Conservation (phyloP, 1,284 basidiomycete genomes). For the Neolentinus lepideus region DNA sequence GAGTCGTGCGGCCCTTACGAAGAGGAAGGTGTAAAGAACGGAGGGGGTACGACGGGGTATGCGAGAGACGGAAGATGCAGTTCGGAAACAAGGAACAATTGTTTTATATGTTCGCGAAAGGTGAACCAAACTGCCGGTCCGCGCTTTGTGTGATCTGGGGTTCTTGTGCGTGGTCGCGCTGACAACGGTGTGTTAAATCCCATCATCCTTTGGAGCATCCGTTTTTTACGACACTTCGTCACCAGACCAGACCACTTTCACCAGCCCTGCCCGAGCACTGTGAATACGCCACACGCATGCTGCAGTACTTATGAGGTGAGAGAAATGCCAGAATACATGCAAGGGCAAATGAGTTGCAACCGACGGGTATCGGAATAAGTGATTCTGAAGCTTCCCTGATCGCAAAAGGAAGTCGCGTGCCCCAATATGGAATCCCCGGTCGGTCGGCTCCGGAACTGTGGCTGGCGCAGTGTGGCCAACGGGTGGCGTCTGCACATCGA, state of each 20-base stretch:
- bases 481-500: no score
- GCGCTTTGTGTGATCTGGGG: background rate
- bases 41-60: background rate
- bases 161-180: background rate
- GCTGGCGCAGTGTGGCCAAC: no score
- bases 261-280: background rate
- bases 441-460: no score
- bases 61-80: background rate
- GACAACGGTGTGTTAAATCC: background rate
- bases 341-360: background rate
- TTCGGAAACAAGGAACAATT: background rate
- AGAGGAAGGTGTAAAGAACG: background rate
- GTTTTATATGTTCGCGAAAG: background rate
- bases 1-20: background rate
- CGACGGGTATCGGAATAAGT: background rate
- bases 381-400: background rate
- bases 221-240: background rate
- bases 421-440: background rate
- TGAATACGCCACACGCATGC: background rate
- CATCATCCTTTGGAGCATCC: background rate
- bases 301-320: no score
- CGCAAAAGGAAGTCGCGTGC: background rate
- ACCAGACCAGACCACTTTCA: background rate
- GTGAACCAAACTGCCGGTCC: background rate
- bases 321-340: no score